Percentiles rank a stretch among this genome's conserved stretches.
Conservation (phyloP, 73 alveolate genomes). For the Paramecium biaurelia region DNA sequence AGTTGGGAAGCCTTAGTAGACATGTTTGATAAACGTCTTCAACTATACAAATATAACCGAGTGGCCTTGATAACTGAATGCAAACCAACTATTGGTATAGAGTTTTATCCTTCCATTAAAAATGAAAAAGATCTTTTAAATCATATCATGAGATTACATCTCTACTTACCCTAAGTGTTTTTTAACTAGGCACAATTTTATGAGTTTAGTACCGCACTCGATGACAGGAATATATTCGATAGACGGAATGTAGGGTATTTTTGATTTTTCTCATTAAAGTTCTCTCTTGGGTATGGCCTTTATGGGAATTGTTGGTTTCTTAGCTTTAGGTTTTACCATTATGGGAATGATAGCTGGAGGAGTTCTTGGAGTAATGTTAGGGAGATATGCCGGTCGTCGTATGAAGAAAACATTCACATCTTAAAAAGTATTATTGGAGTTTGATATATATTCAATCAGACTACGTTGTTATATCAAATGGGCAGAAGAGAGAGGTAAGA, state of each 20-base stretch:
- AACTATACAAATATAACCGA: neutral
- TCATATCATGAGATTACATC: neutral
- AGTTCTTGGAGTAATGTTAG: slow-evolving; percentile 10
- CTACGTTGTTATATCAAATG: neutral
- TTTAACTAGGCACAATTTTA: neutral
- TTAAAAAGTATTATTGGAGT: neutral
- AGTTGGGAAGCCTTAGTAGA: neutral
- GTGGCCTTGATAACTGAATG: neutral
- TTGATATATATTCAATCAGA: neutral
- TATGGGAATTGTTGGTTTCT: slow-evolving; percentile 1
- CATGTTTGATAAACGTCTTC: neutral
- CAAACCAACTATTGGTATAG: neutral
- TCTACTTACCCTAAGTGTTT: neutral
- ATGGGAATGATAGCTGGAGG: slow-evolving; percentile 48
- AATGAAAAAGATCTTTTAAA: neutral
- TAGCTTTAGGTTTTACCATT: slow-evolving; percentile 28
- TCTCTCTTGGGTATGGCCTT: slow-evolving; percentile 22
- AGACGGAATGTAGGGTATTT: slow-evolving; percentile 32
- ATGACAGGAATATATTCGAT: neutral
- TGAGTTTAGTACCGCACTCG: slow-evolving; percentile 17
- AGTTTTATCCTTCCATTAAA: neutral
- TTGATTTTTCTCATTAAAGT: neutral
- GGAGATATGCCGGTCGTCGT: slow-evolving; percentile 32
- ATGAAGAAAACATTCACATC: neutral
- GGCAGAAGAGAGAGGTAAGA: slow-evolving; percentile 9